Evolutionary conservation across 306 rosid species (phyloP).

Genomic region (Rubus parviflorus): DNA sequence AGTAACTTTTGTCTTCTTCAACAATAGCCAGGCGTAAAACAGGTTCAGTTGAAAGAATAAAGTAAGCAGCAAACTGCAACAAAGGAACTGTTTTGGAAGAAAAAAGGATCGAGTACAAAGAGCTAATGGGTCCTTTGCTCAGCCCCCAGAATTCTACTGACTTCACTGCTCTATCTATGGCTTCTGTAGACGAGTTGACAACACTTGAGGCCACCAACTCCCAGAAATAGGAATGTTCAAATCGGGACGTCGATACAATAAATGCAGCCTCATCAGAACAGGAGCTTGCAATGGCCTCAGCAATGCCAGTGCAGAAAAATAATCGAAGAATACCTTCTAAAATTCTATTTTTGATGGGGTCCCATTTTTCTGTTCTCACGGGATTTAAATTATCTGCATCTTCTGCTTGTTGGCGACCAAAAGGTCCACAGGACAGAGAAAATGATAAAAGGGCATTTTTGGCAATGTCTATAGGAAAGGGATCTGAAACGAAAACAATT

Average conservation of each 20-base stretch:
- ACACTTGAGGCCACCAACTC: conserved; percentile 72
- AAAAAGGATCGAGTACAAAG: conserved; percentile 83
- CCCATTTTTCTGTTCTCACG: conserved; percentile 53
- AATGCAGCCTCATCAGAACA: conserved; percentile 66
- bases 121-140: conserved; percentile 76
- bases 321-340: conserved; percentile 80
- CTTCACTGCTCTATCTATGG: conserved; percentile 89
- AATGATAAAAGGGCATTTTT: conserved; percentile 85
- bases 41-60: conserved; percentile 75
- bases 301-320: conserved; percentile 85
- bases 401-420: conserved; percentile 53
- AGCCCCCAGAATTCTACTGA: conserved; percentile 96
- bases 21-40: conserved; percentile 59
- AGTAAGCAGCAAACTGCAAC: conserved; percentile 79
- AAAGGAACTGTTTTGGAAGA: conserved; percentile 68
- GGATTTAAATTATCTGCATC: conserved; percentile 39
- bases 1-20: conserved; percentile 49
- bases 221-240: conserved; percentile 68
- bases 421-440: conserved; percentile 54
- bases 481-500: conserved; percentile 56
- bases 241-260: conserved; percentile 60
- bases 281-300: conserved; percentile 76
- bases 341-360: conserved; percentile 66
- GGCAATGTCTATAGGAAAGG: conserved; percentile 57
- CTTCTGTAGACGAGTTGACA: conserved; percentile 62